Evolutionary conservation across 805 yeast genomes (phyloP), one percentile per base, ranked within the genome.

Genomic region (Candida silvicultrix): DNA sequence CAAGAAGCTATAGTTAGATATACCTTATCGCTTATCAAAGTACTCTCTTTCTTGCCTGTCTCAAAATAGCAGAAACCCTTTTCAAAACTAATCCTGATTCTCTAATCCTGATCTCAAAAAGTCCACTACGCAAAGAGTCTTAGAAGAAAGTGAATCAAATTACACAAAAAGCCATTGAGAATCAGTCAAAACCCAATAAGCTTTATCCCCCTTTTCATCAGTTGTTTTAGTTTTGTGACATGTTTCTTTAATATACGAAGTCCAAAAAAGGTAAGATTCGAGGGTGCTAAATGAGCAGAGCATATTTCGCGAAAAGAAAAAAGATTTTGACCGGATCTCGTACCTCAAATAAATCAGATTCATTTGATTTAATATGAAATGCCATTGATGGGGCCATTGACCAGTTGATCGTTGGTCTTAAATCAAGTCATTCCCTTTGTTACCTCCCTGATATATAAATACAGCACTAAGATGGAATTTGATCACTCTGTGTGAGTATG

Each of bases 401-500:
- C n/a, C n/a, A 23, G 25, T 23, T 23, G 25, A 23, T 23, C 25
- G n/a, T n/a, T n/a, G n/a, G n/a, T n/a, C n/a, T n/a, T n/a, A n/a
- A n/a, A n/a, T n/a, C n/a, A n/a, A n/a, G n/a, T n/a, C n/a, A n/a
- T n/a, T n/a, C n/a, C n/a, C n/a, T n/a, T n/a, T n/a, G n/a, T n/a
- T n/a, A n/a, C n/a, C n/a, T n/a, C n/a, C 9, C 25, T 23, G 9
- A 23, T 23, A 23, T 9, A 23, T 23, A 18, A 18, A 35, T 18
- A 18, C 3, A 16, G 5, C 6, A 40, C 38, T 31, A 9, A 29
- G 16, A 49, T 51, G 52, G 18, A 37, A 16, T 40, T 56, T 22
- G 53, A 52, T 36, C 52, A 55, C 38, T 39, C 51, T 28, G 40
- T 56, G 60, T 56, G 53, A 40, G 58, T 48, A 15, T 29, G 32